Base-by-base conservation (phyloP, 2,329 filamentous ascomycete species). In the Nemania abortiva region DNA sequence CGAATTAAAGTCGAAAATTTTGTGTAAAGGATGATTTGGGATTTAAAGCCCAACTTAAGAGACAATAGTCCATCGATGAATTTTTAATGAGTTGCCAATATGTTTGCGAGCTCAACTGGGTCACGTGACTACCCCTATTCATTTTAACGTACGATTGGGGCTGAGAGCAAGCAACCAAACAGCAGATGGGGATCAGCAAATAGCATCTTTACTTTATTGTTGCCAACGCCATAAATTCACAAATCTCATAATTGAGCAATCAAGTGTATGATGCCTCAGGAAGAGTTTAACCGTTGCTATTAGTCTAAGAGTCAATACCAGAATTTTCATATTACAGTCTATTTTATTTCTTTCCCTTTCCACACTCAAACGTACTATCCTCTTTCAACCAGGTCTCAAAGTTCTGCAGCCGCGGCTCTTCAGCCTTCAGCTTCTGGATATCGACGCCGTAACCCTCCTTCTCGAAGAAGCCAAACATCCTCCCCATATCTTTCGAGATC, bases 381-480 rank as follows among this genome's bases (percentile, higher is more conserved):
- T 81, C 77, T 67, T 70, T 76, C 62, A 84, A 54, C 79, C 81
- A 84, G 6, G 72, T 72, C 73, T 82, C 80, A 42, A 83, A 79
- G 55, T 77, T 71, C 74, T 79, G 77, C 56, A 81, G 47, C 6
- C 71, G 61, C 10, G 78, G 78, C 55, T 80, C 73, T 66, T 77
- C 71, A 27, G 61, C 65, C 68, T 73, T 74, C 56, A 79, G 67
- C 11, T 73, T 76, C 24, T 65, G 68, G 9, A 84, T 77, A 73
- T 83, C 80, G 2, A 75, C 81, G 0, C 79, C 80, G 60, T 82
- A 83, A n/a, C 81, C 82, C n/a, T 78, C 74, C 13, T 71, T 71
- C 69, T 81, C 78, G 49, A 83, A 83, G 64, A 77, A 83, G 13
- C 47, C 31, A 54, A 82, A 81, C 81, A 82, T 83, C 5, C 50